These are phyloP conservation scores for Cenchrus purpureus DNA, from an alignment of 176 grass and related monocot genomes.

Conservation along the genomic window DNA sequence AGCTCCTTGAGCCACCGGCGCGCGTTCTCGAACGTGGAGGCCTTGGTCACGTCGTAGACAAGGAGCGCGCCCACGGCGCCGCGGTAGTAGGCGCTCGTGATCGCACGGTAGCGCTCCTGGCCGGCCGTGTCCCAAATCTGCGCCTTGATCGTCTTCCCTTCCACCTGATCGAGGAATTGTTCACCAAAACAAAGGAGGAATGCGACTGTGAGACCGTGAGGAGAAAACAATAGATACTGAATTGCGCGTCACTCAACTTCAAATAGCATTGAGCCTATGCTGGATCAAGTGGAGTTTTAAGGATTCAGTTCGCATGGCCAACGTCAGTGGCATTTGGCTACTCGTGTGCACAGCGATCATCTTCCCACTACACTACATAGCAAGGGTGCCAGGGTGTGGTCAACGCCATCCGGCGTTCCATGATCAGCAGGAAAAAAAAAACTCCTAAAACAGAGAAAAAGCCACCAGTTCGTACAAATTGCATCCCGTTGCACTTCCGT, in stretches of 20 bases:
- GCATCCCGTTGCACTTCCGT: neutral
- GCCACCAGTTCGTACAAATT: no score
- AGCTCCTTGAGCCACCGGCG: slow-evolving; percentile 82
- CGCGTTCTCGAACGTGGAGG: slow-evolving; percentile 59
- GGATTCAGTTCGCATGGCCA: no score
- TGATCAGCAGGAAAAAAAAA: no score
- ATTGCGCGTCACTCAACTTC: no score
- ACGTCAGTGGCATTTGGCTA: neutral
- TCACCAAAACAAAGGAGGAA: no score
- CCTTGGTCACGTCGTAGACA: slow-evolving; percentile 83
- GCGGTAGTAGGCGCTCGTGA: slow-evolving; percentile 85
- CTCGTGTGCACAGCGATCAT: neutral
- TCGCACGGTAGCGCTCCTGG: slow-evolving; percentile 74
- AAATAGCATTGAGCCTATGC: no score
- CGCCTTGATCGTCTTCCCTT: slow-evolving; percentile 69
- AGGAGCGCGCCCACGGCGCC: slow-evolving; percentile 75
- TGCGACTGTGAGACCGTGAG: no score
- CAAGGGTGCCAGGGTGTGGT: no score
- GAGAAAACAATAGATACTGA: no score
- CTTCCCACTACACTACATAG: neutral
- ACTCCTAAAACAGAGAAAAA: no score
- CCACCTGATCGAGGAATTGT: slow-evolving; percentile 51
- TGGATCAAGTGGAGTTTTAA: no score
- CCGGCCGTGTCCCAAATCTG: slow-evolving; percentile 87
- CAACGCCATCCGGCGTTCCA: no score